phyloP scores from a whole-genome alignment of 768 basidiomycete species.

The Boletellus ananiceps region DNA sequence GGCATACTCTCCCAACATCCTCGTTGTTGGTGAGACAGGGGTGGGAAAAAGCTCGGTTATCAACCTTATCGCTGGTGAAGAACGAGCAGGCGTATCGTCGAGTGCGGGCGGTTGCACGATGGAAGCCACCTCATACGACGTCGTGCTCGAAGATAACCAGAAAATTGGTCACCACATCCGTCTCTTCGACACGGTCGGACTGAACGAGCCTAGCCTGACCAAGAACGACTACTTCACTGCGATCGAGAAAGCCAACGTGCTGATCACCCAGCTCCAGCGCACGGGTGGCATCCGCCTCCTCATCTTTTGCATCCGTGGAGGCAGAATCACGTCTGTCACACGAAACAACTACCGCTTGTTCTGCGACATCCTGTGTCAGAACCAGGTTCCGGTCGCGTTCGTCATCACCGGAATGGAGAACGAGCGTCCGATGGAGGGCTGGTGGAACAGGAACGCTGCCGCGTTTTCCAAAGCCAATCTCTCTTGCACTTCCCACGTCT shows the following conservation, averaged over 20 bases:
- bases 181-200: constrained; percentile 31
- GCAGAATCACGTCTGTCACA: constrained; percentile 24
- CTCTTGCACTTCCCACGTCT: constrained; percentile 32
- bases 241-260: constrained; percentile 25
- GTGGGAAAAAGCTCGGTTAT: constrained; percentile 38
- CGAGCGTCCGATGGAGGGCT: constrained; percentile 27
- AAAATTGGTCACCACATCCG: constrained; percentile 12
- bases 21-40: constrained; percentile 32
- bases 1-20: constrained; percentile 29
- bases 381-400: constrained; percentile 29
- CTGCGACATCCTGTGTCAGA: constrained; percentile 24
- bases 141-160: constrained; percentile 13
- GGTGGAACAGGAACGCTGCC: constrained; percentile 31
- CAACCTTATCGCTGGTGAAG: constrained; percentile 33
- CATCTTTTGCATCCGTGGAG: constrained; percentile 31
- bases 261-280: constrained; percentile 30
- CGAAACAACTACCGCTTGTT: constrained; percentile 28
- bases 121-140: constrained; percentile 20
- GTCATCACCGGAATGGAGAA: constrained; percentile 31
- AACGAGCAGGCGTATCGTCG: constrained; percentile 26
- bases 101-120: constrained; percentile 34
- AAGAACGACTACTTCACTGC: constrained; percentile 21
- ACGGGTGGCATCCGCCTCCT: constrained; percentile 27
- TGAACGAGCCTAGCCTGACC: constrained; percentile 24
- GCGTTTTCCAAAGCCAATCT: constrained; percentile 21